phyloP scores from a whole-genome alignment of 129 eudicot species.

The Artemisia annua region DNA sequence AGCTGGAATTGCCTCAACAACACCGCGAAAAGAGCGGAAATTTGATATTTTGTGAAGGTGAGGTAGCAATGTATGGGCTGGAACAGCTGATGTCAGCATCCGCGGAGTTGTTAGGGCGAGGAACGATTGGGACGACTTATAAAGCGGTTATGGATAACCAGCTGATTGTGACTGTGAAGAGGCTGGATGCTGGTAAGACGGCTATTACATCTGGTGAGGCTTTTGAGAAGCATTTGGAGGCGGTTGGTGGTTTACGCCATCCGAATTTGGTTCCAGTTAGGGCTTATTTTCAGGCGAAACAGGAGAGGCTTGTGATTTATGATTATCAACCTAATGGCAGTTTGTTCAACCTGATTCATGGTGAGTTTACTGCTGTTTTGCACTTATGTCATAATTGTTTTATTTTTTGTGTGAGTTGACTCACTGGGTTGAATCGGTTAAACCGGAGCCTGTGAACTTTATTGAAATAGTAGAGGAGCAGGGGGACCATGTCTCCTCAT shows the following conservation, averaged over 20 bases:
- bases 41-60: conserved; percentile 67
- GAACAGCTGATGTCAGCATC: conserved; percentile 92
- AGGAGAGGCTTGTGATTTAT: conserved; percentile 64
- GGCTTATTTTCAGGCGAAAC: conserved; percentile 82
- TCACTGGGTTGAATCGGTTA: conserved; percentile 26
- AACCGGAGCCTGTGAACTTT: conserved; percentile 25
- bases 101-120: conserved; percentile 90
- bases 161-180: conserved; percentile 71
- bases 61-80: conserved; percentile 48
- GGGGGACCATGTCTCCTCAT: conserved; percentile 16
- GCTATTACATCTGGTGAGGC: conserved; percentile 60
- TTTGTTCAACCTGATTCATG: conserved; percentile 78
- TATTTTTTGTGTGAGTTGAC: conserved; percentile 13
- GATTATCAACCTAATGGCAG: conserved; percentile 94
- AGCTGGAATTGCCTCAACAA: conserved; percentile 27
- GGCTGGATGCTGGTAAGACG: conserved; percentile 73
- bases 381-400: neutral
- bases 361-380: conserved; percentile 37
- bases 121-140: conserved; percentile 82
- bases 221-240: conserved; percentile 68
- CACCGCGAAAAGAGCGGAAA: conserved; percentile 52
- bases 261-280: conserved; percentile 81
- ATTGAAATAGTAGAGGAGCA: conserved; percentile 16
- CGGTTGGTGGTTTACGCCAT: conserved; percentile 67
- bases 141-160: conserved; percentile 69